Conservation (phyloP, 441 rosid species). For the Jatropha multifida region DNA sequence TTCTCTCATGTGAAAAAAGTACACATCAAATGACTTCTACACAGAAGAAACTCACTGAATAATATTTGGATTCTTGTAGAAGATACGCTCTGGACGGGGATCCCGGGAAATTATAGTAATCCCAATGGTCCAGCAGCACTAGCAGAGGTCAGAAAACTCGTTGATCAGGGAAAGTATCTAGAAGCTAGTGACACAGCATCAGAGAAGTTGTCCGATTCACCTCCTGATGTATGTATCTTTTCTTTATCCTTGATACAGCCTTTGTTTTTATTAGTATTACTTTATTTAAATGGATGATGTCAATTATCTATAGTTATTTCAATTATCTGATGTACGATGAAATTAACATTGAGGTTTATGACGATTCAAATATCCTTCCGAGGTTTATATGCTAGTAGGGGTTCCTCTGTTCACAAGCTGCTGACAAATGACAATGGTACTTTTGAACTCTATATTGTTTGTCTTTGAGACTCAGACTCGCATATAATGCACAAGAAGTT, state of each 20-base stretch:
- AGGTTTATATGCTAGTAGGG: background rate
- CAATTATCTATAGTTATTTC: background rate
- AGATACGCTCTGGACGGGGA: constrained; percentile 92
- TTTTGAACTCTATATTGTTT: background rate
- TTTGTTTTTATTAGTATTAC: background rate
- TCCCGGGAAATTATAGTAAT: constrained; percentile 67
- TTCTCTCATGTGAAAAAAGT: background rate
- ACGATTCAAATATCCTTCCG: background rate
- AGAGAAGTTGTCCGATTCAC: constrained; percentile 56
- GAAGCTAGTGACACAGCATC: constrained; percentile 71
- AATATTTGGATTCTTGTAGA: constrained; percentile 41
- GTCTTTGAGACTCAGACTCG: background rate
- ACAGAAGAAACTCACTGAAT: background rate
- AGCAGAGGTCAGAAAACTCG: constrained; percentile 68
- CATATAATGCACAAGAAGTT: background rate
- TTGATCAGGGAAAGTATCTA: constrained; percentile 52
- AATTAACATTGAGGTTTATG: background rate
- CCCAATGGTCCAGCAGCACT: constrained; percentile 65
- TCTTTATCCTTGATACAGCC: background rate
- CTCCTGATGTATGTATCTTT: constrained; percentile 55
- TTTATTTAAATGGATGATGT: background rate
- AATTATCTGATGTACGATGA: background rate
- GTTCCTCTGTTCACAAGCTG: background rate
- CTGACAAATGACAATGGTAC: background rate
- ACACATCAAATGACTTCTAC: background rate